Conservation (phyloP, 129 eudicot genomes). For the Helichrysum umbraculigerum region DNA sequence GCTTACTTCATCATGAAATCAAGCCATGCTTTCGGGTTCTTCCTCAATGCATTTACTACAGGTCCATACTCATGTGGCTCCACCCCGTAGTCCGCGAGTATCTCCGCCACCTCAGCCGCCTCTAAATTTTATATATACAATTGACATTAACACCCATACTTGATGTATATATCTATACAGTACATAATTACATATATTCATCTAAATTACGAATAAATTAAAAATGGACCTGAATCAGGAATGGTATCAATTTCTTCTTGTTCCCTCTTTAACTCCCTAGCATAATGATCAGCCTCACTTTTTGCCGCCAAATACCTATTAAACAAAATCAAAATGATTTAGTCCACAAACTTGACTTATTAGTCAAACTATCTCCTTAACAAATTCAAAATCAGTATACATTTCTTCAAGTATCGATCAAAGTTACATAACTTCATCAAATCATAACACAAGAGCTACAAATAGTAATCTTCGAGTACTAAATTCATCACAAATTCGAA, state of each 20-base stretch:
- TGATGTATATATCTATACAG: background rate
- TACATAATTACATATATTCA: background rate
- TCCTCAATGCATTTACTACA: slow-evolving; percentile 80
- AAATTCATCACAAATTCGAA: background rate
- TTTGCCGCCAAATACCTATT: slow-evolving; percentile 89
- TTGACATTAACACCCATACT: background rate
- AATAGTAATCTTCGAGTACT: background rate
- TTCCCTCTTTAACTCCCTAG: slow-evolving; percentile 72
- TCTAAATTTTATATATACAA: slow-evolving; percentile 47
- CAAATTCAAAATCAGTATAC: background rate
- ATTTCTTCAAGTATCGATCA: background rate
- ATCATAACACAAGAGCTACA: background rate
- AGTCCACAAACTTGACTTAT: background rate
- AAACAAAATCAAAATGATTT: slow-evolving; percentile 16
- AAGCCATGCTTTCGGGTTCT: slow-evolving; percentile 97
- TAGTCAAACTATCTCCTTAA: slow-evolving; percentile 8
- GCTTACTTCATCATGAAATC: slow-evolving; percentile 99
- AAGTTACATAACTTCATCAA: slow-evolving; percentile 20
- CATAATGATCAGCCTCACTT: slow-evolving; percentile 92
- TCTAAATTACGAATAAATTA: background rate
- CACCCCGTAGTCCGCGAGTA: slow-evolving; percentile 78
- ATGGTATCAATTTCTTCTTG: slow-evolving; percentile 81
- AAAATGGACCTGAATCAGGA: slow-evolving; percentile 79
- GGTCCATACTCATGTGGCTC: slow-evolving; percentile 91
- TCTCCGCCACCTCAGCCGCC: slow-evolving; percentile 96